phyloP scores from a whole-genome alignment of 495 filamentous ascomycete species.

The Barbatosphaeria neglecta region DNA sequence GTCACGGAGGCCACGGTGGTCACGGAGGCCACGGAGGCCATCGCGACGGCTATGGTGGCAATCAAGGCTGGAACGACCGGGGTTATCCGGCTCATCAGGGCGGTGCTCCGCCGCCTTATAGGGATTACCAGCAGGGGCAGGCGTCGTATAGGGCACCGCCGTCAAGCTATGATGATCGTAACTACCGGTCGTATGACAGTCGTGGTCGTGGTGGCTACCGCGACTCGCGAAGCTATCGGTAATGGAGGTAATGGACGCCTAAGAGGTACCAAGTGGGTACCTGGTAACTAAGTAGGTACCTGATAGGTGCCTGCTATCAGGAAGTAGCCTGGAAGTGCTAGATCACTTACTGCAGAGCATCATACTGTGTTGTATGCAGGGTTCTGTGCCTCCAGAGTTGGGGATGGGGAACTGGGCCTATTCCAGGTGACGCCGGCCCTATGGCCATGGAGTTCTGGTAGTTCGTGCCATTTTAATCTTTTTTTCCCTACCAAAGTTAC shows the following conservation, averaged over 20 bases:
- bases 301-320: too few species aligned
- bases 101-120: neutral
- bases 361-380: too few species aligned
- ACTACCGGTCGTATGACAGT: slow-evolving; percentile 10
- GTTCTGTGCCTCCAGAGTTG: too few species aligned
- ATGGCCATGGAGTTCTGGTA: too few species aligned
- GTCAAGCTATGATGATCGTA: slow-evolving; percentile 5
- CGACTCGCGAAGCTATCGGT: slow-evolving; percentile 2
- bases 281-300: too few species aligned
- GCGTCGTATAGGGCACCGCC: slow-evolving; percentile 10
- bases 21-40: slow-evolving; percentile 8
- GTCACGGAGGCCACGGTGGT: slow-evolving; percentile 11
- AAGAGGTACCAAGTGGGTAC: too few species aligned
- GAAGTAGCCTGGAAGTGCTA: too few species aligned
- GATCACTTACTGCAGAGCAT: too few species aligned
- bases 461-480: too few species aligned
- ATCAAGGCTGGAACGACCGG: neutral
- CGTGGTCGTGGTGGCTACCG: slow-evolving; percentile 10
- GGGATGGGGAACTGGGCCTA: too few species aligned
- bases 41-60: slow-evolving; percentile 2
- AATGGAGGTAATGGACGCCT: neutral
- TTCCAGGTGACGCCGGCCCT: too few species aligned
- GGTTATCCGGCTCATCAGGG: neutral
- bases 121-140: neutral
- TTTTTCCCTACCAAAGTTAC: too few species aligned